Evolutionary conservation across 345 rosid genomes (phyloP).

Genomic region (Iberis pinnata): DNA sequence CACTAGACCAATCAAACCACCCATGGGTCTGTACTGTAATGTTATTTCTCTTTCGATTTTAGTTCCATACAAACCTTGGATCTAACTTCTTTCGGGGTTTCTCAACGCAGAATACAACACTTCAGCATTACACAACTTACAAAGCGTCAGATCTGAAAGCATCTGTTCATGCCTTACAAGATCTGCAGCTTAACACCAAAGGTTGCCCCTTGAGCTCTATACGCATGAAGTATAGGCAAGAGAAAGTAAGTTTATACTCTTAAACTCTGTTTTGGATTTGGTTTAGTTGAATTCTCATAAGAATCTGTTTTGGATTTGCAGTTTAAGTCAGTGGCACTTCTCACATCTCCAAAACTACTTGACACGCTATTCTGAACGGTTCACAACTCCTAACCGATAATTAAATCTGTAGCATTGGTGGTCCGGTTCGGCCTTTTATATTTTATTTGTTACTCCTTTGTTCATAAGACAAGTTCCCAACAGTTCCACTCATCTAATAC

Average conservation of each 20-base stretch:
- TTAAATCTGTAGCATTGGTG: constrained; percentile 11
- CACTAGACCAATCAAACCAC: constrained; percentile 64
- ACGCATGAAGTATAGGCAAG: constrained; percentile 62
- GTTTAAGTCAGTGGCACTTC: constrained; percentile 69
- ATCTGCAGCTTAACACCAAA: constrained; percentile 52
- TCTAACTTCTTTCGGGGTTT: not conserved
- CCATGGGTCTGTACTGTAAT: constrained; percentile 65
- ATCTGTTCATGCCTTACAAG: constrained; percentile 55
- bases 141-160: constrained; percentile 58
- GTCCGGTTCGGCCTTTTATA: constrained; percentile 9
- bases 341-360: constrained; percentile 57
- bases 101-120: constrained; percentile 57
- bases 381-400: constrained; percentile 33
- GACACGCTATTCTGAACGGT: constrained; percentile 54
- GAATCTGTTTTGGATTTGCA: constrained; percentile 27
- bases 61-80: constrained; percentile 8
- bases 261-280: constrained; percentile 3
- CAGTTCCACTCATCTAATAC: constrained; percentile 25
- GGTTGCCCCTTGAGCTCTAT: constrained; percentile 63
- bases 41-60: constrained; percentile 18
- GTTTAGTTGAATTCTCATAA: constrained; percentile 13
- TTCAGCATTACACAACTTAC: constrained; percentile 70
- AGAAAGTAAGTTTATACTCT: constrained; percentile 41
- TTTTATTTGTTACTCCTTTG: constrained; percentile 26
- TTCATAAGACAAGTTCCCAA: constrained; percentile 27